A percentile compares a stretch with the other conserved stretches of the same genome.
phyloP scores from a whole-genome alignment of 148 eudicot species.

The Vaccinium vitisidaea region DNA sequence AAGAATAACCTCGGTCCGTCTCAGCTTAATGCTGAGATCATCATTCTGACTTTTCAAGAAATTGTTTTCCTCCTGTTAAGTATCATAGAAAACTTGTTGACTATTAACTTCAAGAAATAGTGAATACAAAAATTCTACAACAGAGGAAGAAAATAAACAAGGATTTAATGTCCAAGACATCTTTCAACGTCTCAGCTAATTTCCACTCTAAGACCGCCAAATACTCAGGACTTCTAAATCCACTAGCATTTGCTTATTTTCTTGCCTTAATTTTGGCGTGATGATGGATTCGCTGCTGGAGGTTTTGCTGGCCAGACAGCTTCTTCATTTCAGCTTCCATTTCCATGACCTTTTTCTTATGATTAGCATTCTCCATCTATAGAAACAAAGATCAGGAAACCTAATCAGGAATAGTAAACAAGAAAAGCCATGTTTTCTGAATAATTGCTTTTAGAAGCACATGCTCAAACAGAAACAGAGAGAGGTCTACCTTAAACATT shows the following conservation, averaged over 20 bases:
- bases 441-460: not conserved
- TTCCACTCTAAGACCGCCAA: not conserved
- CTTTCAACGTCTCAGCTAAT: not conserved
- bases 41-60: constrained; percentile 65
- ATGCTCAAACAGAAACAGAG: not conserved
- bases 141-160: not conserved
- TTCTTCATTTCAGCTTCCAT: constrained; percentile 75
- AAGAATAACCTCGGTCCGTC: constrained; percentile 48
- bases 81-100: not conserved
- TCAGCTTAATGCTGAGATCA: constrained; percentile 53
- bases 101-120: constrained; percentile 3
- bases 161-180: not conserved
- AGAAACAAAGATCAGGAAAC: constrained; percentile 14
- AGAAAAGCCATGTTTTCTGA: not conserved
- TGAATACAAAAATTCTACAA: not conserved
- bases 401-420: constrained; percentile 2
- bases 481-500: constrained; percentile 58
- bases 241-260: not conserved
- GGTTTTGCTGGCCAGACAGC: constrained; percentile 83
- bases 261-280: constrained; percentile 94
- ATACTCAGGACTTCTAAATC: not conserved
- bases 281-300: constrained; percentile 93
- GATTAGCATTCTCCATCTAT: constrained; percentile 55
- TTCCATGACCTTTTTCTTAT: constrained; percentile 54
- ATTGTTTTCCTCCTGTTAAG: constrained; percentile 89